A percentile compares a stretch with the other conserved stretches of the same genome.
Evolutionary conservation across 139 green algal genomes (phyloP).

Genomic region (Closterium sp.): DNA sequence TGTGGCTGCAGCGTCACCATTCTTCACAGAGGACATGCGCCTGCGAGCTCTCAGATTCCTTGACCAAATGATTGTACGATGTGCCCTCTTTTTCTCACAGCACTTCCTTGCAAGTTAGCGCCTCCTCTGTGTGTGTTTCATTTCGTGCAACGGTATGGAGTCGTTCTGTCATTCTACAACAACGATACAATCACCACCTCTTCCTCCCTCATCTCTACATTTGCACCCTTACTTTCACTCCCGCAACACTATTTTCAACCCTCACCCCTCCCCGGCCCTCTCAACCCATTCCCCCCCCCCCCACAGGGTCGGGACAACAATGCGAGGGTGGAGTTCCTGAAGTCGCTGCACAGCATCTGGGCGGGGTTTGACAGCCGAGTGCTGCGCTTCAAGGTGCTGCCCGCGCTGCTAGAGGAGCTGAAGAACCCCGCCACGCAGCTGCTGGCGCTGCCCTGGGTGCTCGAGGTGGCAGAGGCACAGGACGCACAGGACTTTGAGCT

Average conservation of each 20-base stretch:
- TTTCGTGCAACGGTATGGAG: too few species aligned
- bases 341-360: slow-evolving; percentile 68
- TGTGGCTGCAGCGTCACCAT: background rate
- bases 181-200: too few species aligned
- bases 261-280: too few species aligned
- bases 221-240: too few species aligned
- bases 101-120: too few species aligned
- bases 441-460: slow-evolving; percentile 31
- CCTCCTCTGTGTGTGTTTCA: too few species aligned
- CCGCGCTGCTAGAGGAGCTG: slow-evolving; percentile 34
- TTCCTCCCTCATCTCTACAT: too few species aligned
- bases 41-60: slow-evolving; percentile 76
- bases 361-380: slow-evolving; percentile 69
- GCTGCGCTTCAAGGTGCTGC: slow-evolving; percentile 58
- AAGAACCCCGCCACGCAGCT: slow-evolving; percentile 41
- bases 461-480: slow-evolving; percentile 36
- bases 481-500: slow-evolving; percentile 43
- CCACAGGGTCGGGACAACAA: slow-evolving; percentile 63
- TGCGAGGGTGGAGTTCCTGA: slow-evolving; percentile 73
- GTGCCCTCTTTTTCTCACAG: too few species aligned
- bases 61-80: slow-evolving; percentile 68
- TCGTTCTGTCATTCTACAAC: too few species aligned
- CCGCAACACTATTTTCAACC: too few species aligned
- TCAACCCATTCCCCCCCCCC: too few species aligned
- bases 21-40: slow-evolving; percentile 62